Conservation (phyloP, 768 basidiomycete species). For the Boletus rubropictus region DNA sequence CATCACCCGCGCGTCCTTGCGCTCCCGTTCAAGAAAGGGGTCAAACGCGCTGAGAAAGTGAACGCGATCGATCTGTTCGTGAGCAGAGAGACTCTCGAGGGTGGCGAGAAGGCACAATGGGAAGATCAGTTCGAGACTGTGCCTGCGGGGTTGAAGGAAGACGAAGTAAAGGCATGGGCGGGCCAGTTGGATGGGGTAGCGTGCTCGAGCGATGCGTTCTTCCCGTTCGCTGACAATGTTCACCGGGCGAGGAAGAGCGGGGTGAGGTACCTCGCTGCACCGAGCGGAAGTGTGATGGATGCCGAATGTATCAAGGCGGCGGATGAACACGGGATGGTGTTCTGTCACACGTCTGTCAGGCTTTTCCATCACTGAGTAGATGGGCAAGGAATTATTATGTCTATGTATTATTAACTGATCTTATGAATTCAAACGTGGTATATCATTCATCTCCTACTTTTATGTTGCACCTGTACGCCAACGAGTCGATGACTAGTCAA, state of each 20-base stretch:
- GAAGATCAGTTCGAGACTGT: slow-evolving; percentile 75
- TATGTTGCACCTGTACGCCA: too few species aligned
- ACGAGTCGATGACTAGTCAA: too few species aligned
- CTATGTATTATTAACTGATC: slow-evolving; percentile 4
- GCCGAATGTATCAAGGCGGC: slow-evolving; percentile 93
- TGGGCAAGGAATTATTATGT: background rate
- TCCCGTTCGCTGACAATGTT: slow-evolving; percentile 99
- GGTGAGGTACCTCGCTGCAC: slow-evolving; percentile 86
- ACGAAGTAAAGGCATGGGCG: slow-evolving; percentile 74
- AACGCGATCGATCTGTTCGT: slow-evolving; percentile 98
- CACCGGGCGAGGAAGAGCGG: slow-evolving; percentile 90
- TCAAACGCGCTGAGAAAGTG: slow-evolving; percentile 96
- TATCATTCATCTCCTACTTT: too few species aligned
- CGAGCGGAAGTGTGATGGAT: slow-evolving; percentile 96
- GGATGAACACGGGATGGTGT: slow-evolving; percentile 87
- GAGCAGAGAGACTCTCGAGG: slow-evolving; percentile 81
- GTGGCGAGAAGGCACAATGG: slow-evolving; percentile 88
- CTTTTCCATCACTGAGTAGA: slow-evolving; percentile 76
- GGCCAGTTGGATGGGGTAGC: slow-evolving; percentile 74
- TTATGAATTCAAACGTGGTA: too few species aligned
- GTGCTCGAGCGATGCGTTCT: slow-evolving; percentile 97
- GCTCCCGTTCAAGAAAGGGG: slow-evolving; percentile 94
- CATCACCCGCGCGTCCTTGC: slow-evolving; percentile 91
- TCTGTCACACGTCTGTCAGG: slow-evolving; percentile 81
- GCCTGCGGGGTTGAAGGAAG: slow-evolving; percentile 57